Conservation (phyloP, 1,139 yeast species). For the Lodderomyces elongisporus region DNA sequence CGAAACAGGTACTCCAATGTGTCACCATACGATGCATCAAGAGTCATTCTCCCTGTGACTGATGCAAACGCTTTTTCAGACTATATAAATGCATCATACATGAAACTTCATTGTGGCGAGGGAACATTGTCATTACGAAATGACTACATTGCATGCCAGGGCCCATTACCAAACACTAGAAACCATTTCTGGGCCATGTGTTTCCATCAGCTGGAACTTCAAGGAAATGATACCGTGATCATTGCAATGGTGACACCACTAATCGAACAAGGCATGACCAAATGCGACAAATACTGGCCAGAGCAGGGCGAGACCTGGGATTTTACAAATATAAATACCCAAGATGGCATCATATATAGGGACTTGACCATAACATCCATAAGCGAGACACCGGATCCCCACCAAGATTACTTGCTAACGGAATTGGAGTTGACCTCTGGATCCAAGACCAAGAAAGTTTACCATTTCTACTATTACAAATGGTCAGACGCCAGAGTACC, state of each 20-base stretch:
- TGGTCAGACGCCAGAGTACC: slow-evolving; percentile 60
- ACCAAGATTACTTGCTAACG: slow-evolving; percentile 27
- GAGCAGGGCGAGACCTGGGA: slow-evolving; percentile 17
- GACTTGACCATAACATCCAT: slow-evolving; percentile 19
- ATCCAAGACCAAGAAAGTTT: slow-evolving; percentile 32
- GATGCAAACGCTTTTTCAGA: slow-evolving; percentile 15
- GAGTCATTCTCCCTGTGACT: slow-evolving; percentile 28
- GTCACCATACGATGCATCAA: slow-evolving; percentile 36
- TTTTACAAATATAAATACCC: slow-evolving; percentile 14
- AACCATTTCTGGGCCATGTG: slow-evolving; percentile 88
- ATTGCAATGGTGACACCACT: slow-evolving; percentile 88
- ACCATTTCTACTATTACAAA: slow-evolving; percentile 48
- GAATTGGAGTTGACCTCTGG: slow-evolving; percentile 21
- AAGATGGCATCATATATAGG: slow-evolving; percentile 24
- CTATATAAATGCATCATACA: slow-evolving; percentile 42
- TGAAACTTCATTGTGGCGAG: slow-evolving; percentile 13
- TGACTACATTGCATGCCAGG: slow-evolving; percentile 40
- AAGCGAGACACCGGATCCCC: slow-evolving; percentile 15
- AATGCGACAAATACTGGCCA: slow-evolving; percentile 81
- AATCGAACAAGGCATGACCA: slow-evolving; percentile 51
- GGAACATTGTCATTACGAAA: slow-evolving; percentile 4
- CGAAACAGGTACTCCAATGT: slow-evolving; percentile 41
- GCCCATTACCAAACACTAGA: slow-evolving; percentile 62
- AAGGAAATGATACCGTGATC: slow-evolving; percentile 41
- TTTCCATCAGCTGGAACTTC: slow-evolving; percentile 37